These are phyloP conservation scores for Thielaviopsis ethacetica DNA, from an alignment of 2,329 filamentous ascomycete species.

Conservation along the genomic window DNA sequence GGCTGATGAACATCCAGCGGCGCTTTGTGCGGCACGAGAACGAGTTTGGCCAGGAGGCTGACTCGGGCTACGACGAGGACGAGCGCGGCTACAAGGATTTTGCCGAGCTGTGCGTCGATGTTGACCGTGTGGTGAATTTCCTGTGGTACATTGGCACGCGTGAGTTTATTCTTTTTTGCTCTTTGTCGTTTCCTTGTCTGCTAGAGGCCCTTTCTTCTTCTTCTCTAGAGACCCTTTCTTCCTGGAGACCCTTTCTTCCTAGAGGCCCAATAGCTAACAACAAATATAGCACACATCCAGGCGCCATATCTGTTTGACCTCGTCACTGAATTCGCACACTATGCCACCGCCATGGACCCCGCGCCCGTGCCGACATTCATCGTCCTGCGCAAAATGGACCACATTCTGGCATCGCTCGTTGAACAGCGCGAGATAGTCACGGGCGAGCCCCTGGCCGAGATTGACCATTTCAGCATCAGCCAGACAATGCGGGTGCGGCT, in stretches of 20 bases:
- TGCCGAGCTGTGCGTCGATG: slow-evolving; percentile 53
- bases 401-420: slow-evolving; percentile 64
- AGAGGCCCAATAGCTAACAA: background rate
- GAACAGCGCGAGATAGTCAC: slow-evolving; percentile 50
- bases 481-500: slow-evolving; percentile 76
- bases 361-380: slow-evolving; percentile 49
- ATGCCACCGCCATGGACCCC: slow-evolving; percentile 37
- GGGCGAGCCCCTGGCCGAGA: slow-evolving; percentile 50
- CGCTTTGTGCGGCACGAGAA: background rate
- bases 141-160: slow-evolving; percentile 80
- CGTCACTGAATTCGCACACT: slow-evolving; percentile 56
- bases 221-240: too few relatives aligned
- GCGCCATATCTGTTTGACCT: slow-evolving; percentile 41
- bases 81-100: slow-evolving; percentile 42
- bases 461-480: slow-evolving; percentile 47
- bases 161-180: slow-evolving; percentile 26
- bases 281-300: background rate
- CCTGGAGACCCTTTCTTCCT: too few relatives aligned
- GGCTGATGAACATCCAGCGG: slow-evolving; percentile 4
- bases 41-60: background rate
- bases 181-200: background rate
- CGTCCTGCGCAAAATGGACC: slow-evolving; percentile 63
- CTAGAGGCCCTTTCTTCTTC: too few relatives aligned
- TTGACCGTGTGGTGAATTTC: slow-evolving; percentile 61
- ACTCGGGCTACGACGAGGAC: slow-evolving; percentile 27